Conservation (phyloP, 1,284 basidiomycete genomes). For the Ganoderma lingzhi region DNA sequence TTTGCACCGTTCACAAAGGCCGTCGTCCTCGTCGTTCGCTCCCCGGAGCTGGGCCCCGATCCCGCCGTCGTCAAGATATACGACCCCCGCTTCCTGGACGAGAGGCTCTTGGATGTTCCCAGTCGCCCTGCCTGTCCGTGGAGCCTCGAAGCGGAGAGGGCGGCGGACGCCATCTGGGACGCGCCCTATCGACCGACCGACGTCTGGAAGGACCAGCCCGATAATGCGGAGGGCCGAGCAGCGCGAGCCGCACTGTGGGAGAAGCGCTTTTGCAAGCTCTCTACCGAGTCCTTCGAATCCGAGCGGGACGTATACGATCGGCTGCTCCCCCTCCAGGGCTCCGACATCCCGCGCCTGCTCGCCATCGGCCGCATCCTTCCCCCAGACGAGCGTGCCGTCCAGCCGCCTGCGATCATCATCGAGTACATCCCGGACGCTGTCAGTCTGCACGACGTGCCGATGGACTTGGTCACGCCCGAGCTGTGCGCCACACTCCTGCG, state of each 20-base stretch:
- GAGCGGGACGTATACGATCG: constrained; percentile 16
- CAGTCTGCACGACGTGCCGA: constrained; percentile 7
- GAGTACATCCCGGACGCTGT: constrained; percentile 25
- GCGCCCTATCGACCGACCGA: not conserved
- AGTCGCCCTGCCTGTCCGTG: not conserved
- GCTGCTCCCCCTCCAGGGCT: constrained; percentile 16
- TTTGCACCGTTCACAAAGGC: constrained; percentile 1
- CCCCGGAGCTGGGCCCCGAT: constrained; percentile 4
- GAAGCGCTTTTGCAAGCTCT: constrained; percentile 1
- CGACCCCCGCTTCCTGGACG: constrained; percentile 21
- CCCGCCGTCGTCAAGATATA: constrained; percentile 22
- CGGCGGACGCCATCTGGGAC: constrained; percentile 3
- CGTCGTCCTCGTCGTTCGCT: constrained; percentile 10
- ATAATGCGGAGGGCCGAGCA: not conserved
- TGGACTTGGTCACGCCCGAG: not conserved
- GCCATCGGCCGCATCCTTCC: constrained; percentile 9
- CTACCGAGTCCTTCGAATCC: not conserved
- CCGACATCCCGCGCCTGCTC: constrained; percentile 15
- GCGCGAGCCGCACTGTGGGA: constrained; percentile 10
- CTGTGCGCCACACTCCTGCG: constrained; percentile 12
- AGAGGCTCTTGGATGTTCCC: not conserved
- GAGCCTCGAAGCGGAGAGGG: constrained; percentile 10
- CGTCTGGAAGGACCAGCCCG: constrained; percentile 7
- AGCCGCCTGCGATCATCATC: constrained; percentile 13
- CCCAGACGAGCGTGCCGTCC: constrained; percentile 14